Base-by-base conservation (phyloP, 2,329 filamentous ascomycete species). In the Sordariomycetes sp. region DNA sequence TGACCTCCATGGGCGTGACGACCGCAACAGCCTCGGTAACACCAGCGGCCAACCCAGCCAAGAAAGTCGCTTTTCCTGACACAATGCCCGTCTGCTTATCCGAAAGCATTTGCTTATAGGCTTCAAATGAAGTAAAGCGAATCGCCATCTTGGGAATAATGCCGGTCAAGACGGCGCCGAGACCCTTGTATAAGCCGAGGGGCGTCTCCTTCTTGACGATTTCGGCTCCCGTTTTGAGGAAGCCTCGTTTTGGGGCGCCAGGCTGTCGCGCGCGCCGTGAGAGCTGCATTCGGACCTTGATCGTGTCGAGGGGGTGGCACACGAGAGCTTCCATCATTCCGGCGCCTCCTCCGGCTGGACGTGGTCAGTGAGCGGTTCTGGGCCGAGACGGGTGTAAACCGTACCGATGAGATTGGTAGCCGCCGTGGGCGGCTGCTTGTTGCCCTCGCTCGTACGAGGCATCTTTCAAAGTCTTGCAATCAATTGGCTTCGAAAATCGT, bases 121-220 rank as follows among this genome's bases (percentile, higher is more conserved):
- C 78, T 61, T 96, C 92, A 61, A 96, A 98, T 36, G 86, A 94
- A 31, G 90, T 94, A 65, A 98, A 98, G 25, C 92, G 85, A 57
- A 96, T 98, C 41, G 92, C 92, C 92, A 98, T 98, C 65, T 98
- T 98, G 36, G 92, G 92, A 16, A 98, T 78, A 58, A 98, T 98
- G 46, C 92, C 92, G 17, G 88, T 95, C 39, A 96, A 60, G 27
- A 98, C 92, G 36, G 92, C 92, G 41, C 92, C 92, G n/a, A 98
- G 75, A 46, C 92, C 92, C 68, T 98, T 98, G 74, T 98, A 98
- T 38, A 98, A 68, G 43, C 84, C 92, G 23, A 98, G 68, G 2
- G 87, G 86, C 11, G 92, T 95, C 66, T 98, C 92, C 51, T 83
- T 81, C 55, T 76, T 75, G 35, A 94, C 78, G 49, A 98, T 96